phyloP scores from a whole-genome alignment of 169 alveolate genomes.

The Cardiosporidium cionae region DNA sequence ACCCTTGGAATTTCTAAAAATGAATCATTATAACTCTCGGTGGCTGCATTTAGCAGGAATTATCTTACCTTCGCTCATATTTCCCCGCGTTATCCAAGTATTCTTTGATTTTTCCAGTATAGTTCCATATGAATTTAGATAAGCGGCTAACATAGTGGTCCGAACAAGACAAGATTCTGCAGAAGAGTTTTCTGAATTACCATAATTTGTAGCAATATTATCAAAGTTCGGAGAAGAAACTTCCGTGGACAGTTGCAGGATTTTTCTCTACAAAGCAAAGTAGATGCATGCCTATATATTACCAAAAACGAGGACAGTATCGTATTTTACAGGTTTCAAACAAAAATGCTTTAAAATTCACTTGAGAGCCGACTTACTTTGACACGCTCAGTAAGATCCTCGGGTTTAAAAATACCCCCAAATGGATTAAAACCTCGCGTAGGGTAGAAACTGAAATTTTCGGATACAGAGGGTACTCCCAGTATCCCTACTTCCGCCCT shows the following conservation, averaged over 20 bases:
- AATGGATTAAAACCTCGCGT: constrained; percentile 76
- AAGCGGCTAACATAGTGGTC: constrained; percentile 62
- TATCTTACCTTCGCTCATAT: constrained; percentile 72
- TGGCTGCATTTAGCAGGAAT: too few relatives aligned
- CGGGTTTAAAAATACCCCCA: constrained; percentile 69
- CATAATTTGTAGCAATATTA: background rate
- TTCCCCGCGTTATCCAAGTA: constrained; percentile 63
- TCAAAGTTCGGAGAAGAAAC: constrained; percentile 13
- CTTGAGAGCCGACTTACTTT: constrained; percentile 2
- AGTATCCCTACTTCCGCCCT: constrained; percentile 45
- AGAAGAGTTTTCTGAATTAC: background rate
- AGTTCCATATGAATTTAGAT: constrained; percentile 70
- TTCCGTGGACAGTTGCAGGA: background rate
- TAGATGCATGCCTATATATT: too few relatives aligned
- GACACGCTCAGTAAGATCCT: constrained; percentile 31
- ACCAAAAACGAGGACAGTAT: too few relatives aligned
- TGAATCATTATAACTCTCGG: too few relatives aligned
- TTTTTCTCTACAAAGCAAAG: background rate
- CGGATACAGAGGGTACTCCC: constrained; percentile 20
- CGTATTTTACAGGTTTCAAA: background rate
- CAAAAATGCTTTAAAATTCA: too few relatives aligned
- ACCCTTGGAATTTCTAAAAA: too few relatives aligned
- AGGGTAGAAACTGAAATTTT: constrained; percentile 56
- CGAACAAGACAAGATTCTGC: constrained; percentile 45
- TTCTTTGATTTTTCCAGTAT: constrained; percentile 43